Evolutionary conservation across 352 stramenopile genomes (phyloP).

Genomic region (Globisporangium uncinulatum): DNA sequence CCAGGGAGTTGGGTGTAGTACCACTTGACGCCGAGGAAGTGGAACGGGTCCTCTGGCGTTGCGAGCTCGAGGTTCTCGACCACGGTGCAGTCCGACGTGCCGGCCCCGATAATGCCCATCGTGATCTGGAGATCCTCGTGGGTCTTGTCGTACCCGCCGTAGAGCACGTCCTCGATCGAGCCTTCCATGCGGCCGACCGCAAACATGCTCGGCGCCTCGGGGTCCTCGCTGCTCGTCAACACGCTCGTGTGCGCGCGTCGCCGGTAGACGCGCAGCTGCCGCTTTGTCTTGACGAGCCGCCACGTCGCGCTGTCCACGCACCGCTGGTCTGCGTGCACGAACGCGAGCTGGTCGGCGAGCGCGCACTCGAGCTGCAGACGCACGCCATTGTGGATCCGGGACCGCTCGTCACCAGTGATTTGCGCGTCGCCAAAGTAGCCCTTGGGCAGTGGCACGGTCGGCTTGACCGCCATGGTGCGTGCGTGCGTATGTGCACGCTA

Average conservation of each 20-base stretch:
- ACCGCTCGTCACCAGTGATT: conserved; percentile 23
- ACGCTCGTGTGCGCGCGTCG: conserved; percentile 8
- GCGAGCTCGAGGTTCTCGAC: conserved; percentile 34
- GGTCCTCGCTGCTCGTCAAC: conserved; percentile 8
- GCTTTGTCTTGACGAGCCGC: conserved; percentile 36
- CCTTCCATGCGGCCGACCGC: conserved; percentile 32
- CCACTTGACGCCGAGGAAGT: conserved; percentile 49
- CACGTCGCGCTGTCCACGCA: conserved; percentile 32
- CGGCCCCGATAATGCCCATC: conserved; percentile 21
- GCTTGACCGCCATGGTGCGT: conserved; percentile 1
- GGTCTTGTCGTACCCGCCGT: conserved; percentile 29
- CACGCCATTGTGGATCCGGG: conserved; percentile 25
- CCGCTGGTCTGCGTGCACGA: conserved; percentile 19
- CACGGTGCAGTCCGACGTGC: conserved; percentile 26
- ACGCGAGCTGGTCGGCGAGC: conserved; percentile 25
- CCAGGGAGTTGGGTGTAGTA: conserved; percentile 25
- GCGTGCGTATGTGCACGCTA: too few species aligned
- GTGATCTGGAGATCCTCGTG: conserved; percentile 32
- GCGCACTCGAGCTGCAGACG: conserved; percentile 19
- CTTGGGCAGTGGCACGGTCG: conserved; percentile 17
- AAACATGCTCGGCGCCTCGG: conserved; percentile 17
- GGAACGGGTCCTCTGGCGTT: conserved; percentile 29
- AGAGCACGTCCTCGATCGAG: conserved; percentile 43
- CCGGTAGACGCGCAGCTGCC: conserved; percentile 35
- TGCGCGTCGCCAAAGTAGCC: conserved; percentile 24